These are phyloP conservation scores for Lachancea cidri DNA, from an alignment of 805 yeast species.

Conservation along the genomic window DNA sequence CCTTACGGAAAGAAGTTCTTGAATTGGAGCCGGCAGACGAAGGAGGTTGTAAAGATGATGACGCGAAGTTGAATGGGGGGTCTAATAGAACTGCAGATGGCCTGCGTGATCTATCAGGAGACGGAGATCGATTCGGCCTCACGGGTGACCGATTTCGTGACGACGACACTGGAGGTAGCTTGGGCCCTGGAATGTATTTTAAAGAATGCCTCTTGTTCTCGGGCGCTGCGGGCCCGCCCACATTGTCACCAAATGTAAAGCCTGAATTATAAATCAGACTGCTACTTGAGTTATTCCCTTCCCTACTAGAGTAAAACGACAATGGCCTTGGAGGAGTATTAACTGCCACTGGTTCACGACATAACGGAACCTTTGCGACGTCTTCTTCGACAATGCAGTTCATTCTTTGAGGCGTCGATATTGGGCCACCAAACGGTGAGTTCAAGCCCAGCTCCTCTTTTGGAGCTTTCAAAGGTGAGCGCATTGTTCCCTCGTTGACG, in stretches of 20 bases:
- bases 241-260: slow-evolving; percentile 29
- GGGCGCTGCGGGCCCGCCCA: not conserved
- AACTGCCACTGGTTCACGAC: not conserved
- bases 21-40: slow-evolving; percentile 18
- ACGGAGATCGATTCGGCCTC: slow-evolving; percentile 18
- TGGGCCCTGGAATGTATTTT: slow-evolving; percentile 30
- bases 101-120: slow-evolving; percentile 22
- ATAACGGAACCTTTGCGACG: not conserved
- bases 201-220: slow-evolving; percentile 18
- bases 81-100: slow-evolving; percentile 22
- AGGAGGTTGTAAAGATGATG: slow-evolving; percentile 14
- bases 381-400: slow-evolving; percentile 11
- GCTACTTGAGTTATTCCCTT: slow-evolving; percentile 32
- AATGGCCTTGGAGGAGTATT: slow-evolving; percentile 10
- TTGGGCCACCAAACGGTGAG: slow-evolving; percentile 4
- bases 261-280: slow-evolving; percentile 29
- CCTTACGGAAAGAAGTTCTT: slow-evolving; percentile 75
- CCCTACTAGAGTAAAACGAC: slow-evolving; percentile 24
- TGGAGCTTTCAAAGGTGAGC: slow-evolving; percentile 1
- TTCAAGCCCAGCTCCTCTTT: slow-evolving; percentile 1
- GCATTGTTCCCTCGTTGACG: slow-evolving; percentile 1
- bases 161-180: slow-evolving; percentile 27
- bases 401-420: slow-evolving; percentile 11
- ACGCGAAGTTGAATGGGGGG: slow-evolving; percentile 27
- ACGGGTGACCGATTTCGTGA: slow-evolving; percentile 26